Base-by-base conservation (phyloP, 1,284 basidiomycete species). In the Boletus semigastroideus region DNA sequence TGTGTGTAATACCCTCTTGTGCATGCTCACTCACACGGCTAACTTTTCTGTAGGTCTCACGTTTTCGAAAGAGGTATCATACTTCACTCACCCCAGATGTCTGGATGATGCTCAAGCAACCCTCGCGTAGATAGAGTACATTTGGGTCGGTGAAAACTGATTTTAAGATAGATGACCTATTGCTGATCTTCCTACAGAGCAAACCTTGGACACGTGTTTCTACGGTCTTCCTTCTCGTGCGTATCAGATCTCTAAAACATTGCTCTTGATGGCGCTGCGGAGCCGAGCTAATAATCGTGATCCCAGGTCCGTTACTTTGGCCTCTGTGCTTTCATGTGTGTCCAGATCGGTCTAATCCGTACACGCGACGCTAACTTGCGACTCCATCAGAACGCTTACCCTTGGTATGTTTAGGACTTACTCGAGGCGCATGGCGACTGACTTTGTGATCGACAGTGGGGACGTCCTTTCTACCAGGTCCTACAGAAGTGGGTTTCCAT, bases 41-140 rank as follows among this genome's bases (percentile, higher is more conserved):
- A 41, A 22, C 25, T 8, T 13, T 10, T 5, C 16, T 57, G 5
- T 40, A 58, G 56, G 43, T 14, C 56, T 58, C 1, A 58, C 31
- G 2, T 47, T 60, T 33, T 12, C 55, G 9, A 45, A 17, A 28
- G 56, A 57, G 49, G 56, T 57, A 54, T 36, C 5, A 6, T 6
- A 1, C 16, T 10, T 37, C n/a, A 12, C 7, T 30, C 30, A 2
- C 37, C 16, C n/a, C n/a, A n/a, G 1, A 34, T 53, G 8, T 11
- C 2, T 16, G 17, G n/a, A n/a, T n/a, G n/a, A n/a, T n/a, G n/a
- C n/a, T n/a, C n/a, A n/a, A n/a, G n/a, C n/a, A n/a, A n/a, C n/a
- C n/a, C n/a, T n/a, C n/a, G n/a, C n/a, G n/a, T 30, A 58, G 56
- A 12, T 60, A 9, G 44, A 58, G 3, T 55, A 60, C 17, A 55